Base-by-base conservation (phyloP, 768 basidiomycete genomes). In the Mrakia frigida region DNA sequence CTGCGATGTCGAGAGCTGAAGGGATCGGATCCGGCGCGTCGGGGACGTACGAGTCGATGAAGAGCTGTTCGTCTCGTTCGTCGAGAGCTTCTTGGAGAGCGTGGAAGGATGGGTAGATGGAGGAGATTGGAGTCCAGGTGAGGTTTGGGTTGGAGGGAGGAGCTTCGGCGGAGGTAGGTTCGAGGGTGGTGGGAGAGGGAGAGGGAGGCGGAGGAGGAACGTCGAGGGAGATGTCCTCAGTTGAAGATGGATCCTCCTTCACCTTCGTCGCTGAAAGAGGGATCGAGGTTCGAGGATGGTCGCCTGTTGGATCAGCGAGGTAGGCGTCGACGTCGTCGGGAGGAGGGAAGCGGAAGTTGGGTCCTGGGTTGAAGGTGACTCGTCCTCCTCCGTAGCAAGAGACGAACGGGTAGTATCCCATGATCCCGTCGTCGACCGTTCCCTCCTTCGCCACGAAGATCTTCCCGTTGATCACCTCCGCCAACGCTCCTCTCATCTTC, bases 361-460 rank as follows among this genome's bases (percentile, higher is more conserved):
- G 97, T 0, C 97, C 97, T 25, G 94, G 89, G 81, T 99, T 98
- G 75, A 96, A 86, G 67, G 83, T 87, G 18, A 94, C 91, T 76
- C 89, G 88, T 0, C 93, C 96, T 77, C 91, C 90, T 80, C 94
- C 95, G 85, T 93, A 99, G 52, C 96, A 86, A 6, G 93, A 96
- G 79, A 97, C 88, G 85, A 98, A 90, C 0, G 96, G 94, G 82
- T 94, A 98, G 84, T 99, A 99, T 0, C 97, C 97, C 9, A 97
- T 85, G 28, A 91, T 90, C 28, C 96, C 97, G 82, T 99, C 97
- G 82, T 99, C 94, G 41, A 53, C 25, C 10, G 41, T 39, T 14
- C 59, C 59, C 7, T 63, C 65, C 35, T 72, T 37, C 35, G 35
- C 70, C 25, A 39, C 65, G 35, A 21, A 35, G 18, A 41, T 68